Evolutionary conservation across 495 filamentous ascomycete species (phyloP).

Genomic region (Clohesyomyces aquaticus): DNA sequence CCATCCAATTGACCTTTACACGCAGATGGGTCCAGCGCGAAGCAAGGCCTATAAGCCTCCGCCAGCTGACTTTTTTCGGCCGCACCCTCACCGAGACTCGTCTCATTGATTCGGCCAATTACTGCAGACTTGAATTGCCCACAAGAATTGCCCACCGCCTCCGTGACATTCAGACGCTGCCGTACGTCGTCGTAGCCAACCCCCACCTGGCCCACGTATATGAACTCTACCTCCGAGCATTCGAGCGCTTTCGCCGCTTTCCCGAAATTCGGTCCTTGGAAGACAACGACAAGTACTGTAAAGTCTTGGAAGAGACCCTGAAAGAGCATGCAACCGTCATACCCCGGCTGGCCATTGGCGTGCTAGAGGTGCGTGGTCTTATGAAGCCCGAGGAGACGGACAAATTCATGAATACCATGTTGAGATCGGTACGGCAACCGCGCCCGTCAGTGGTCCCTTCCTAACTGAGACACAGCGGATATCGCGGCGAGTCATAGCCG

Average conservation of each 20-base stretch:
- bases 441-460: not conserved
- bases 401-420: slow-evolving; percentile 90
- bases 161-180: slow-evolving; percentile 94
- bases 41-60: slow-evolving; percentile 83
- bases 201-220: slow-evolving; percentile 91
- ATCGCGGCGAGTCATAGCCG: slow-evolving; percentile 92
- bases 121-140: slow-evolving; percentile 92
- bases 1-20: slow-evolving; percentile 28
- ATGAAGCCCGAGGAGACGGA: slow-evolving; percentile 81
- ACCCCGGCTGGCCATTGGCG: slow-evolving; percentile 89
- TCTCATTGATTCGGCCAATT: slow-evolving; percentile 92
- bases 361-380: slow-evolving; percentile 80
- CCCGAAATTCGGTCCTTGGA: slow-evolving; percentile 81
- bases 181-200: slow-evolving; percentile 96
- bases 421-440: slow-evolving; percentile 72
- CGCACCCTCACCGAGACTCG: slow-evolving; percentile 88
- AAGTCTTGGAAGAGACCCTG: slow-evolving; percentile 74
- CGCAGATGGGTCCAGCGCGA: slow-evolving; percentile 83
- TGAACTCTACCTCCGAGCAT: slow-evolving; percentile 94
- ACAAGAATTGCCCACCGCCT: slow-evolving; percentile 91
- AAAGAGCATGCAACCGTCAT: slow-evolving; percentile 91
- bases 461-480: slow-evolving; percentile 64
- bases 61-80: slow-evolving; percentile 92
- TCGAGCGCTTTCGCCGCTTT: slow-evolving; percentile 83
- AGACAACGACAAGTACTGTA: slow-evolving; percentile 90